phyloP scores from a whole-genome alignment of 2,329 filamentous ascomycete species.

The Diaporthe sp. region DNA sequence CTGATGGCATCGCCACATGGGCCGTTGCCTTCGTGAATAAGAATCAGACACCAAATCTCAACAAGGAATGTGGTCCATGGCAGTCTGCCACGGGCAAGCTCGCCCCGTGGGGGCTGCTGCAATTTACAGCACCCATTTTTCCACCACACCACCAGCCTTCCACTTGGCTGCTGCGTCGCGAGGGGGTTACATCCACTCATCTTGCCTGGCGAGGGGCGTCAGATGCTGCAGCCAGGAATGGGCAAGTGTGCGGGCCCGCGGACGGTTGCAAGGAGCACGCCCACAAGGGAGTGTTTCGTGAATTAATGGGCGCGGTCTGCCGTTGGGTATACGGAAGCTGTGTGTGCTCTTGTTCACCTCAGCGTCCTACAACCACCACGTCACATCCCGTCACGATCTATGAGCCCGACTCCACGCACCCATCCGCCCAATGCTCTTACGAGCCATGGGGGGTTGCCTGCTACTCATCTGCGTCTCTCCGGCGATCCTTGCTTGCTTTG shows the following conservation, averaged over 20 bases:
- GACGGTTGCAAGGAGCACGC: not conserved
- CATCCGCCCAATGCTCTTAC: not conserved
- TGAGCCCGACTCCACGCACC: not conserved
- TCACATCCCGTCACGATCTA: slow-evolving; percentile 15
- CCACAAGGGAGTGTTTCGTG: slow-evolving; percentile 12
- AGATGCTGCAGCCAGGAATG: slow-evolving; percentile 9
- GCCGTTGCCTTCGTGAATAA: not conserved
- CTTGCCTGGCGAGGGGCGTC: not conserved
- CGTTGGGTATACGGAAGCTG: not conserved
- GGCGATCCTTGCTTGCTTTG: not conserved
- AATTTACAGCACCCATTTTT: not conserved
- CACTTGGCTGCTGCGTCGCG: slow-evolving; percentile 23
- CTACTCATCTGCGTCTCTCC: not conserved
- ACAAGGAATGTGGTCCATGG: not conserved
- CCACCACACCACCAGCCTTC: not conserved
- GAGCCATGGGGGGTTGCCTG: not conserved
- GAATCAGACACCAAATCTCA: not conserved
- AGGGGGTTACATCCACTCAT: slow-evolving; percentile 28
- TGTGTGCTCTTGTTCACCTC: not conserved
- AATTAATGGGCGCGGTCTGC: not conserved
- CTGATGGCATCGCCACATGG: slow-evolving; percentile 1
- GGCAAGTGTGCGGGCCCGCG: not conserved
- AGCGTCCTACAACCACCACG: slow-evolving; percentile 1
- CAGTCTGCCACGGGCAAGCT: not conserved
- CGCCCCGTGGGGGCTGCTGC: not conserved